phyloP scores from a whole-genome alignment of 2,329 filamentous ascomycete species.

The Ophiostoma ips region DNA sequence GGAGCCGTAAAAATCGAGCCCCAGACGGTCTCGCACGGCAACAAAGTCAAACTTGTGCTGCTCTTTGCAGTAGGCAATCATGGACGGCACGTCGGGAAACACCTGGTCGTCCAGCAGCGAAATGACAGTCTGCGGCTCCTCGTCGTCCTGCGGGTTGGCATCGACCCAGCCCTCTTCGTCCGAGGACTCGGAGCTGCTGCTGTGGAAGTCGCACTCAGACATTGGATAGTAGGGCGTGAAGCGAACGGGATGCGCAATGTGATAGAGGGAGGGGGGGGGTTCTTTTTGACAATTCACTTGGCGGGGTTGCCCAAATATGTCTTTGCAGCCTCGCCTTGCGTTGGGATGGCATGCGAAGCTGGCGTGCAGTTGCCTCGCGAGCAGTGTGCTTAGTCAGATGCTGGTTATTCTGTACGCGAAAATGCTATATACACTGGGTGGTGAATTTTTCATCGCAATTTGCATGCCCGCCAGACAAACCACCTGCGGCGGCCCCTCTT shows the following conservation, averaged over 20 bases:
- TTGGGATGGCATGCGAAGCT: background rate
- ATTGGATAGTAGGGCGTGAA: slow-evolving; percentile 2
- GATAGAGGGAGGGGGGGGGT: no score
- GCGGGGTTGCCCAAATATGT: background rate
- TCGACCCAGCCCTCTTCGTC: slow-evolving; percentile 24
- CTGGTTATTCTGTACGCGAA: background rate
- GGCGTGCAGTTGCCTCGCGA: background rate
- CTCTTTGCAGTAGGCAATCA: slow-evolving; percentile 56
- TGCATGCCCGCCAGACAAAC: background rate
- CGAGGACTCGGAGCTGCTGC: slow-evolving; percentile 23
- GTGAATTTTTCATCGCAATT: slow-evolving; percentile 8
- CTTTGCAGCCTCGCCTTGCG: background rate
- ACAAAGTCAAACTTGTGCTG: slow-evolving; percentile 54
- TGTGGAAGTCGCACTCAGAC: slow-evolving; percentile 7
- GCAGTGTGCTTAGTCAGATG: background rate
- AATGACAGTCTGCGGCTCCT: slow-evolving; percentile 45
- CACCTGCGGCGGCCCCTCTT: slow-evolving; percentile 3
- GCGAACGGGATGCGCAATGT: background rate
- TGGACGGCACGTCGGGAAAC: slow-evolving; percentile 48
- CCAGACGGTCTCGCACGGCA: slow-evolving; percentile 39
- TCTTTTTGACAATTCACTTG: background rate
- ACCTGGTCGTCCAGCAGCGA: slow-evolving; percentile 55
- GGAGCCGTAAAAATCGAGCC: slow-evolving; percentile 57
- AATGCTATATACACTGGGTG: background rate
- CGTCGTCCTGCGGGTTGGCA: slow-evolving; percentile 38